phyloP scores from a whole-genome alignment of 345 rosid genomes.

The Eutrema heterophyllum region DNA sequence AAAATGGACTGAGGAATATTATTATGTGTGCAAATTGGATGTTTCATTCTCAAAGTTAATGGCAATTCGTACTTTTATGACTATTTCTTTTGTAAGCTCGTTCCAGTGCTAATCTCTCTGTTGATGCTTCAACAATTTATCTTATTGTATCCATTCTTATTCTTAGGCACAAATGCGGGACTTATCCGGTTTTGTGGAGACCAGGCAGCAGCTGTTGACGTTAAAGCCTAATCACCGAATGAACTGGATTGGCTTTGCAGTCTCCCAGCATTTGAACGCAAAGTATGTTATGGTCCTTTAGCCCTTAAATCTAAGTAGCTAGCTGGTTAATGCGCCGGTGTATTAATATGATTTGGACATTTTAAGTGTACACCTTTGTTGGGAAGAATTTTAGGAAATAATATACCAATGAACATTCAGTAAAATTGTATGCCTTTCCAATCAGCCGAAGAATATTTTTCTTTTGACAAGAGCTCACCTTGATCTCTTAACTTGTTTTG shows the following conservation, averaged over 20 bases:
- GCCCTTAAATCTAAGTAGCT: not conserved
- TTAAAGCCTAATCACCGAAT: conserved; percentile 96
- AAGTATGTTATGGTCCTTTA: conserved; percentile 51
- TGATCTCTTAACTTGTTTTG: not conserved
- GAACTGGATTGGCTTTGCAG: conserved; percentile 99
- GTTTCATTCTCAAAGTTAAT: not conserved
- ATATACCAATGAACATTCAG: not conserved
- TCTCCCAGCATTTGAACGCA: conserved; percentile 85
- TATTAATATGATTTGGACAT: not conserved
- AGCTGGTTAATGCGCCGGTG: not conserved
- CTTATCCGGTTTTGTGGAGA: conserved; percentile 91
- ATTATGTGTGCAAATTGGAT: not conserved
- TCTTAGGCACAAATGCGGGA: conserved; percentile 99
- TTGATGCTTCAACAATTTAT: not conserved
- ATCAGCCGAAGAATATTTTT: not conserved
- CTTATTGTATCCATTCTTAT: conserved; percentile 3
- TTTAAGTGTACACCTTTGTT: not conserved
- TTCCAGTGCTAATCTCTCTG: not conserved
- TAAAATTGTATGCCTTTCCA: not conserved
- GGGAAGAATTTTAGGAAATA: not conserved
- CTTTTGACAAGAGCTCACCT: not conserved
- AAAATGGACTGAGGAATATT: not conserved
- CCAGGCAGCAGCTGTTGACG: conserved; percentile 89
- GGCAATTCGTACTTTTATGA: not conserved
- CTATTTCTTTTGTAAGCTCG: not conserved